phyloP scores from a whole-genome alignment of 768 basidiomycete species.

The Mycena belliarum region DNA sequence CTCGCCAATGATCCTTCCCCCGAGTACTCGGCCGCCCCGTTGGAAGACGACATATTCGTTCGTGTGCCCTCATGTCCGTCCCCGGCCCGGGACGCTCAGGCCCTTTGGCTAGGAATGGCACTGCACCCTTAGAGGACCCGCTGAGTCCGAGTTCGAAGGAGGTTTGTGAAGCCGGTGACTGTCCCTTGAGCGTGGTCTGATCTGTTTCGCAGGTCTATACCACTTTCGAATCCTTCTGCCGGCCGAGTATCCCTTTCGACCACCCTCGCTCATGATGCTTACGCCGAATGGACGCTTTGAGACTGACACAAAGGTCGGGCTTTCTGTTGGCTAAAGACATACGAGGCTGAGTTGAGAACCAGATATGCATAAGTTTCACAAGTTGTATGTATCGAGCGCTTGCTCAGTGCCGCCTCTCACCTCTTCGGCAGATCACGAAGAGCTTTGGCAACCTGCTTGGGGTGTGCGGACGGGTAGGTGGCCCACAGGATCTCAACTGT shows the following conservation, averaged over 20 bases:
- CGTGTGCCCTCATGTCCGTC: conserved; percentile 35
- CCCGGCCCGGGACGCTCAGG: conserved; percentile 15
- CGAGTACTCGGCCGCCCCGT: conserved; percentile 82
- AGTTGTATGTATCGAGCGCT: conserved; percentile 57
- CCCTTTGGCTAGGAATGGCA: conserved; percentile 75
- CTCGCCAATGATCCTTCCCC: conserved; percentile 81
- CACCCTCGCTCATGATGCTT: conserved; percentile 93
- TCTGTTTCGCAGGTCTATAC: conserved; percentile 53
- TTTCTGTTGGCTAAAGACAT: not conserved
- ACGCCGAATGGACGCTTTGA: conserved; percentile 98
- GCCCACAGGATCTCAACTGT: not conserved
- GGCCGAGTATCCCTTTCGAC: conserved; percentile 94
- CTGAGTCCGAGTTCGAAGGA: conserved; percentile 89
- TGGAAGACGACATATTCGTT: conserved; percentile 94
- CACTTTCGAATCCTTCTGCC: conserved; percentile 91
- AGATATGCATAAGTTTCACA: conserved; percentile 95
- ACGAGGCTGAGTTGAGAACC: conserved; percentile 5
- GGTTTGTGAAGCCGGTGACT: conserved; percentile 37
- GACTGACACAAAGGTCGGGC: conserved; percentile 81
- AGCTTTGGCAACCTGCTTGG: conserved; percentile 98
- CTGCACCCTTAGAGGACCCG: conserved; percentile 90
- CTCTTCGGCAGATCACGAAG: conserved; percentile 75
- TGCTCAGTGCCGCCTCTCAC: not conserved
- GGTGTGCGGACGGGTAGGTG: conserved; percentile 86
- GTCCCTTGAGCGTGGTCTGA: not conserved